Evolutionary conservation across 805 yeast genomes (phyloP), one percentile per base, ranked within the genome.

Genomic region (Zygosaccharomyces lentus): DNA sequence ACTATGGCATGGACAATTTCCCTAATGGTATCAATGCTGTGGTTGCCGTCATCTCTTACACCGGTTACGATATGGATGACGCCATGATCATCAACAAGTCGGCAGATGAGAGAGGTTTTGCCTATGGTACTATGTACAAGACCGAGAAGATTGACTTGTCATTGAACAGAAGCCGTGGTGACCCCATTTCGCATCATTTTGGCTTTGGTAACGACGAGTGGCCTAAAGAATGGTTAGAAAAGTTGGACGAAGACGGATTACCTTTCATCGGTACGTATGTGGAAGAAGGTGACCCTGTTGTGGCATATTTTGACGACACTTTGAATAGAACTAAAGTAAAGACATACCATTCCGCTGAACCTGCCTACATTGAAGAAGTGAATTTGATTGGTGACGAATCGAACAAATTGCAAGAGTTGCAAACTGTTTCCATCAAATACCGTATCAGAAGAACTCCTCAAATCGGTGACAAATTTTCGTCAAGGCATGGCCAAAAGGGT

Each of bases 11-110:
- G 88, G 99, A 93, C 68, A 88, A 89, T 67, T 93, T 88, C 81
- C 99, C 99, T 55, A 93, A 93, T 64, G 99, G 99, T 65, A 88
- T 86, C 53, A 93, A 93, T 64, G 99, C 99, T 2, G 96, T 93
- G 49, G 99, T 93, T 53, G 99, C 99, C 0, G 99, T 93, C 57
- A 93, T 93, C 63, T 90, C 99, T 0, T 93, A 93, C 67, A 93
- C 99, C 1, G 99, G 99, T 58, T 93, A 93, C 65, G 99, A 93
- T 86, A 93, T 93, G 98, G 99, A 93, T 72, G 99, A 93, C 69
- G 99, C 99, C 64, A 91, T 93, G 98, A 93, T 93, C 61, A 80
- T 93, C 57, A 93, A 93, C 69, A 93, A 93, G 68, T 86, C 96
- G 41, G 97, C 98, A 0, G 95, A 90, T 60, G 99, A 93, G 71